These are phyloP conservation scores for Wickerhamomyces sp. DNA, from an alignment of 1,139 yeast species.

Conservation along the genomic window DNA sequence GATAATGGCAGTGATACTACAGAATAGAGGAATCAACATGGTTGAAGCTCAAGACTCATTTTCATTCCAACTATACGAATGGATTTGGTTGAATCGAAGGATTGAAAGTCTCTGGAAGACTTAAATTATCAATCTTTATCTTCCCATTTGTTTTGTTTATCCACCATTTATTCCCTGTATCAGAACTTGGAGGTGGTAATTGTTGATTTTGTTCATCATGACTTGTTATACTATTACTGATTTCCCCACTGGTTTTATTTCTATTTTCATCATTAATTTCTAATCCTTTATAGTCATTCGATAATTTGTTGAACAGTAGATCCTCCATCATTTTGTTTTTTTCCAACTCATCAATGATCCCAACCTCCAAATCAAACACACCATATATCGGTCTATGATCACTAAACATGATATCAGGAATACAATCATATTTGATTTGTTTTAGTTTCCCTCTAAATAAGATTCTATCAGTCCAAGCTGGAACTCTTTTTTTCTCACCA, in stretches of 20 bases:
- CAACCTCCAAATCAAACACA: conserved; percentile 60
- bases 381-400: conserved; percentile 96
- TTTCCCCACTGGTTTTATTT: conserved; percentile 12
- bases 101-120: conserved; percentile 37
- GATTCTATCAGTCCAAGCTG: conserved; percentile 95
- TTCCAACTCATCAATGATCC: conserved; percentile 60
- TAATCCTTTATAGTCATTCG: conserved; percentile 7
- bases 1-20: neutral
- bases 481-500: conserved; percentile 86
- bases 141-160: conserved; percentile 40
- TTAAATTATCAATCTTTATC: neutral
- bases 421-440: conserved; percentile 63
- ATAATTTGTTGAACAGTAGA: conserved; percentile 31
- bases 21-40: no score
- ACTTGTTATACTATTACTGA: neutral
- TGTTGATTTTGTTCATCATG: conserved; percentile 24
- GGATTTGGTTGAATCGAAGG: conserved; percentile 71
- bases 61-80: conserved; percentile 36
- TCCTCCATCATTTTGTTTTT: conserved; percentile 54
- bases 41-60: no score
- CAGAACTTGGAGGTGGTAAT: conserved; percentile 89
- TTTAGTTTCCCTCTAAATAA: conserved; percentile 52
- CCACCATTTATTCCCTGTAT: conserved; percentile 80
- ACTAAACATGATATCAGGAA: conserved; percentile 61
- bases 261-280: conserved; percentile 27